phyloP scores from a whole-genome alignment of 352 stramenopile species.

The Phytophthora kernoviae region DNA sequence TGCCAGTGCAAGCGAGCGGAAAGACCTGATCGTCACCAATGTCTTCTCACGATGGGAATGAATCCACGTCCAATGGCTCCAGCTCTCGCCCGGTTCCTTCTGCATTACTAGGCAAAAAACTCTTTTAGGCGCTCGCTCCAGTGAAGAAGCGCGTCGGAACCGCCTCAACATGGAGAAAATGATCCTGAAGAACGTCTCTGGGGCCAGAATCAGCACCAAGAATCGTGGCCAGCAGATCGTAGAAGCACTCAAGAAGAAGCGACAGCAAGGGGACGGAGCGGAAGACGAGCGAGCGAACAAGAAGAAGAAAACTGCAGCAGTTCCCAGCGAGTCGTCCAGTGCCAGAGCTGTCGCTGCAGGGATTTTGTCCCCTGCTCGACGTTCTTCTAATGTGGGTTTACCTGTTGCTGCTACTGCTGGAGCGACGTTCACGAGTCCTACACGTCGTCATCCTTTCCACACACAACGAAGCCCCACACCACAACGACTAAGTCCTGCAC shows the following conservation, averaged over 20 bases:
- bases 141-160: conserved; percentile 63
- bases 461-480: conserved; percentile 26
- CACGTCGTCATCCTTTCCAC: conserved; percentile 11
- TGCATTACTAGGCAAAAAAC: conserved; percentile 18
- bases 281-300: conserved; percentile 28
- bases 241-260: conserved; percentile 77
- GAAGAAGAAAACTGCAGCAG: conserved; percentile 25
- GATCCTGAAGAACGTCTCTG: conserved; percentile 84
- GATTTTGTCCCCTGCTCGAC: conserved; percentile 34
- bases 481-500: conserved; percentile 30
- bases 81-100: conserved; percentile 7
- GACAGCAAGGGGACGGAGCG: conserved; percentile 37
- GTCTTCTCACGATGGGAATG: conserved; percentile 17
- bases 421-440: conserved; percentile 29
- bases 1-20: no score
- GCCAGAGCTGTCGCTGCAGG: conserved; percentile 15
- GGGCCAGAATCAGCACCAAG: conserved; percentile 60
- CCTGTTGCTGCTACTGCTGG: not conserved
- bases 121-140: conserved; percentile 18
- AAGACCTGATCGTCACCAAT: no score
- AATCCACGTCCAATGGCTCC: conserved; percentile 16
- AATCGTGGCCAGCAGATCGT: conserved; percentile 77
- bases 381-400: not conserved
- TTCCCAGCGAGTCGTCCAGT: conserved; percentile 4
- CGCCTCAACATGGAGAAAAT: conserved; percentile 86